phyloP scores from a whole-genome alignment of 202 grass and related monocot genomes.

The Setaria italica region DNA sequence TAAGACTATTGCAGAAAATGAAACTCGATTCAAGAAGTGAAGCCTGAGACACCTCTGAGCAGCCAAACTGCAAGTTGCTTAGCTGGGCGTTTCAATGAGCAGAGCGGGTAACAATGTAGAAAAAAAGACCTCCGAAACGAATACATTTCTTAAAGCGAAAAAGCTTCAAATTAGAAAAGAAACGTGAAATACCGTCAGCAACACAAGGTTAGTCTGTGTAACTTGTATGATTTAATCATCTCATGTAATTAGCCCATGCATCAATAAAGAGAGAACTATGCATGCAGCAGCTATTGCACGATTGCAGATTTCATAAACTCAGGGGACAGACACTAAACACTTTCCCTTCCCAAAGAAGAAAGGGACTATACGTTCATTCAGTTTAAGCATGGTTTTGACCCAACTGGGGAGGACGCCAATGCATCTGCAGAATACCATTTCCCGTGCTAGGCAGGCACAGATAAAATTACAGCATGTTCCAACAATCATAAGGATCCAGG shows the following conservation, averaged over 20 bases:
- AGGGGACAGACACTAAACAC: too few species aligned
- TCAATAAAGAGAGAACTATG: neutral
- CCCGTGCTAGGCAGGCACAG: constrained; percentile 6
- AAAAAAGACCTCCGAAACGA: neutral
- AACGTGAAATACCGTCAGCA: too few species aligned
- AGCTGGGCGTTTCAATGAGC: neutral
- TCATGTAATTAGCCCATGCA: neutral
- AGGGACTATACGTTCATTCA: neutral
- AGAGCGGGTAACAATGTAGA: neutral
- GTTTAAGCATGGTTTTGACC: constrained; percentile 3
- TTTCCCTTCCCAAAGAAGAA: neutral
- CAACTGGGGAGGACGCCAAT: constrained; percentile 6
- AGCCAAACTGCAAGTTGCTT: too few species aligned
- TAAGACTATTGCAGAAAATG: too few species aligned
- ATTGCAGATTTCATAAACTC: neutral
- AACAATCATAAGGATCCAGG: constrained; percentile 26
- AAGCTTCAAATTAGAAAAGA: neutral
- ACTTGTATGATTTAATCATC: neutral
- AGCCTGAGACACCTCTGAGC: too few species aligned
- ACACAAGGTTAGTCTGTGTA: neutral
- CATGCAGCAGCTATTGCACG: neutral
- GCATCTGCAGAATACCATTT: constrained; percentile 36
- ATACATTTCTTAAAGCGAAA: neutral
- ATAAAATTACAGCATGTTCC: constrained; percentile 39
- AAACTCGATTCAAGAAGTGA: too few species aligned